These are phyloP conservation scores for Talaromyces pinophilus DNA, from an alignment of 2,329 filamentous ascomycete species.

Conservation along the genomic window DNA sequence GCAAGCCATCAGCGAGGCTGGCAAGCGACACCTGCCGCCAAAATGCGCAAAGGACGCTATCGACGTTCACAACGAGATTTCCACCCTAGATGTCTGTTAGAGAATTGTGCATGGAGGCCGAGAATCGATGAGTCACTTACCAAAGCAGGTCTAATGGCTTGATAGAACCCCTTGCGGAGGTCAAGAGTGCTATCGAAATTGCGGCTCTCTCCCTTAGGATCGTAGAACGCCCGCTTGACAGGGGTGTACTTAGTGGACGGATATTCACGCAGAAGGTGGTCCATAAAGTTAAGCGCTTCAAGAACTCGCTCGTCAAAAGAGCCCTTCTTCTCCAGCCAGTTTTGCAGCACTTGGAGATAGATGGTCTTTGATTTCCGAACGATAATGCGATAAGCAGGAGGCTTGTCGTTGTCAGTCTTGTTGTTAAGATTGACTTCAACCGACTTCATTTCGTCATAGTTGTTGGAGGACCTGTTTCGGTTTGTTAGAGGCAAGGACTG, in stretches of 20 bases:
- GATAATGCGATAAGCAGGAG: slow-evolving; percentile 60
- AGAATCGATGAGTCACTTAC: slow-evolving; percentile 37
- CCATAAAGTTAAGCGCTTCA: slow-evolving; percentile 84
- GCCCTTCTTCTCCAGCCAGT: slow-evolving; percentile 59
- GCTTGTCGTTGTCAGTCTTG: slow-evolving; percentile 31
- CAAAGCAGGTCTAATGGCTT: slow-evolving; percentile 75
- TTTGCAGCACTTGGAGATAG: slow-evolving; percentile 64
- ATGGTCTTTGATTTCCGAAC: slow-evolving; percentile 68
- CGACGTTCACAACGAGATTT: slow-evolving; percentile 78
- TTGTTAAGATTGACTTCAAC: slow-evolving; percentile 71
- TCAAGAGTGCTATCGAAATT: slow-evolving; percentile 68
- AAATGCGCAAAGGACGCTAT: slow-evolving; percentile 90
- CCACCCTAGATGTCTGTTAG: slow-evolving; percentile 51
- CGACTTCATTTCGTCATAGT: slow-evolving; percentile 47
- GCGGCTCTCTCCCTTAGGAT: slow-evolving; percentile 50
- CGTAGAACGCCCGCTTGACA: slow-evolving; percentile 84
- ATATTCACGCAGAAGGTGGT: slow-evolving; percentile 81
- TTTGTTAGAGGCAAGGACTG: slow-evolving; percentile 35
- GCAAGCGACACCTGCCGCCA: slow-evolving; percentile 59
- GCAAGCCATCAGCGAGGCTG: slow-evolving; percentile 38
- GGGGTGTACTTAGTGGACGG: slow-evolving; percentile 67
- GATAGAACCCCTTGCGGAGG: slow-evolving; percentile 86
- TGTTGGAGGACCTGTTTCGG: slow-evolving; percentile 38
- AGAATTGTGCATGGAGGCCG: slow-evolving; percentile 4
- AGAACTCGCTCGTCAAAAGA: slow-evolving; percentile 68